Conservation (phyloP, 495 filamentous ascomycete species). For the Hyaloscypha finlandica region DNA sequence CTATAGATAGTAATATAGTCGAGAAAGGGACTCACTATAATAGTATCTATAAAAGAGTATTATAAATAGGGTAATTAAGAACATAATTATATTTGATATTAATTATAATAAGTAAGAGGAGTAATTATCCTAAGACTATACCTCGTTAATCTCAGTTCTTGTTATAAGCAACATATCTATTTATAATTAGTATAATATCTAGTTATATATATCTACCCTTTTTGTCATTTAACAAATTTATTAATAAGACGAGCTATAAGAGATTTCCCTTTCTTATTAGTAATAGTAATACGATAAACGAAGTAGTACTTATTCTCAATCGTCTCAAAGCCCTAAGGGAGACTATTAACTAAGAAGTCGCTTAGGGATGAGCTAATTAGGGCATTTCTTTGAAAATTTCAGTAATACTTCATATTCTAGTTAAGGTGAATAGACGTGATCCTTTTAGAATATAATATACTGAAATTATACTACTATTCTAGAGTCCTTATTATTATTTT, state of each 20-base stretch:
- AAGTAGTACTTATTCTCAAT: background rate
- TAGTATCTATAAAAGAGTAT: background rate
- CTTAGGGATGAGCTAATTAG: background rate
- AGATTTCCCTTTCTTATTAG: too few species aligned
- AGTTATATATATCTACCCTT: too few species aligned
- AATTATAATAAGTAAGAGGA: background rate
- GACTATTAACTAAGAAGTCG: background rate
- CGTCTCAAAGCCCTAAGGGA: background rate
- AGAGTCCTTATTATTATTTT: background rate
- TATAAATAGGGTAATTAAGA: background rate
- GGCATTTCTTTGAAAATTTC: slow-evolving; percentile 6
- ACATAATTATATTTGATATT: slow-evolving; percentile 1
- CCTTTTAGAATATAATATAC: slow-evolving; percentile 3
- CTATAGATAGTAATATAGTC: background rate
- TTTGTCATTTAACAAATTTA: too few species aligned
- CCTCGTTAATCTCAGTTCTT: too few species aligned
- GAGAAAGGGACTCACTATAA: background rate
- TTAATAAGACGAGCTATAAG: too few species aligned
- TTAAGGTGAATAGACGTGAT: background rate
- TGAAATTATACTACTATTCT: slow-evolving; percentile 1
- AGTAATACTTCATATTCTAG: slow-evolving; percentile 2
- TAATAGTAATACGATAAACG: background rate
- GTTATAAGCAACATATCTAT: too few species aligned
- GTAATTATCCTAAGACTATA: too few species aligned
- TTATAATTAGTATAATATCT: too few species aligned